Evolutionary conservation across 2,329 filamentous ascomycete species (phyloP).

Genomic region (Fusarium setosum): DNA sequence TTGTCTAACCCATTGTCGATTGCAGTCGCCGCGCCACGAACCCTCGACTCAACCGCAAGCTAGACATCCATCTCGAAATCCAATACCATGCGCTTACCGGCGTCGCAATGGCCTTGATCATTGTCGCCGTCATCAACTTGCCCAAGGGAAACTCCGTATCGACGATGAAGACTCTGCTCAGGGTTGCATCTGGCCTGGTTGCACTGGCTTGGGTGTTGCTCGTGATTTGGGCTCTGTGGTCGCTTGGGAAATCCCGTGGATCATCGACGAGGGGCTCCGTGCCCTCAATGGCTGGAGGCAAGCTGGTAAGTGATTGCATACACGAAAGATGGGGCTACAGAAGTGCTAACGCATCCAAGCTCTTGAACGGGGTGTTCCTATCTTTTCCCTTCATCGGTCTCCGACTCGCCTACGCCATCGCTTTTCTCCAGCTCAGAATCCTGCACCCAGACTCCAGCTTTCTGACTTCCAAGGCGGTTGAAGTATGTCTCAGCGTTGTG

Average conservation of each 20-base stretch:
- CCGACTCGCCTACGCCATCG: slow-evolving; percentile 12
- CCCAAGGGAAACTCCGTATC: background rate
- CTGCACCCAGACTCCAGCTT: slow-evolving; percentile 9
- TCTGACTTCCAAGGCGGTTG: slow-evolving; percentile 1
- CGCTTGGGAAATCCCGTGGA: background rate
- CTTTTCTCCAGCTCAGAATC: slow-evolving; percentile 10
- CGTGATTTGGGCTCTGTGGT: slow-evolving; percentile 5
- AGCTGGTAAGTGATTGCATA: background rate
- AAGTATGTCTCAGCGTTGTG: slow-evolving; percentile 7
- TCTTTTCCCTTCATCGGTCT: background rate
- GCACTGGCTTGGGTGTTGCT: slow-evolving; percentile 10
- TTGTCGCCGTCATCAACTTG: slow-evolving; percentile 7
- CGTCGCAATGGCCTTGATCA: slow-evolving; percentile 9
- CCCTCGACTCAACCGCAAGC: slow-evolving; percentile 13
- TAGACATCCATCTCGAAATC: slow-evolving; percentile 15
- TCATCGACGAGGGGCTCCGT: background rate
- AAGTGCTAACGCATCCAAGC: background rate
- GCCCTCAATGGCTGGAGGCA: background rate
- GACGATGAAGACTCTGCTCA: slow-evolving; percentile 3
- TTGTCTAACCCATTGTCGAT: background rate
- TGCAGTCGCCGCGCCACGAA: slow-evolving; percentile 13
- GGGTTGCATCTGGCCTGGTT: slow-evolving; percentile 3
- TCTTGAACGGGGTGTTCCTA: slow-evolving; percentile 1
- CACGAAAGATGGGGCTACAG: background rate
- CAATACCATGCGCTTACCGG: slow-evolving; percentile 12